Conservation (phyloP, 768 basidiomycete genomes). For the Leccinum broughii region DNA sequence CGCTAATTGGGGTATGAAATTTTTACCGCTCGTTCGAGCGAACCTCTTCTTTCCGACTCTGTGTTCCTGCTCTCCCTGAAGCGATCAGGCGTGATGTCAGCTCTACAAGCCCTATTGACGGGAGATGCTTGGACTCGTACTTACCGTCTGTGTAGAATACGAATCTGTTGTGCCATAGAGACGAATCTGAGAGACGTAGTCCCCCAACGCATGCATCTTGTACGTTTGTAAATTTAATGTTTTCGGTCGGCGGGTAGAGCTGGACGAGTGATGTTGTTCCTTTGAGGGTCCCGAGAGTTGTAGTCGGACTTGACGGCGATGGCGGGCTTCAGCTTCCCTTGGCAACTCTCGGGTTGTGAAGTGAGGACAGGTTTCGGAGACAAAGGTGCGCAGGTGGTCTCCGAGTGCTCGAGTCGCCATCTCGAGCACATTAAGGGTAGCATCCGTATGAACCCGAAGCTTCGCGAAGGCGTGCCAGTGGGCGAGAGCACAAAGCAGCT, state of each 20-base stretch:
- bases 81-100: not conserved
- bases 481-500: too few relatives aligned
- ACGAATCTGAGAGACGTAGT: not conserved
- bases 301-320: not conserved
- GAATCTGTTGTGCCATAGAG: not conserved
- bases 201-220: not conserved
- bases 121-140: not conserved
- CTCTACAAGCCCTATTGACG: not conserved
- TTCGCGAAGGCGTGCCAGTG: too few relatives aligned
- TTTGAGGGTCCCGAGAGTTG: not conserved
- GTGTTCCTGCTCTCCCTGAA: not conserved
- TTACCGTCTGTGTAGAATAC: not conserved
- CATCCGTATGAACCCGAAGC: too few relatives aligned
- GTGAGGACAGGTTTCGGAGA: not conserved
- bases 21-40: not conserved
- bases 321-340: not conserved
- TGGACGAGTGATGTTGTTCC: not conserved
- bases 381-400: too few relatives aligned
- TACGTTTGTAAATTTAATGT: not conserved
- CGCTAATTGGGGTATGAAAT: not conserved
- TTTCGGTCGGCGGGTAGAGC: not conserved
- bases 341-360: not conserved
- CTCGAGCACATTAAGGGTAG: too few relatives aligned
- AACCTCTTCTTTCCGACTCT: not conserved
- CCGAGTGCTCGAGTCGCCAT: too few relatives aligned